Conservation (phyloP, 192 early-diverging fungal species). For the Coemansia sp. region DNA sequence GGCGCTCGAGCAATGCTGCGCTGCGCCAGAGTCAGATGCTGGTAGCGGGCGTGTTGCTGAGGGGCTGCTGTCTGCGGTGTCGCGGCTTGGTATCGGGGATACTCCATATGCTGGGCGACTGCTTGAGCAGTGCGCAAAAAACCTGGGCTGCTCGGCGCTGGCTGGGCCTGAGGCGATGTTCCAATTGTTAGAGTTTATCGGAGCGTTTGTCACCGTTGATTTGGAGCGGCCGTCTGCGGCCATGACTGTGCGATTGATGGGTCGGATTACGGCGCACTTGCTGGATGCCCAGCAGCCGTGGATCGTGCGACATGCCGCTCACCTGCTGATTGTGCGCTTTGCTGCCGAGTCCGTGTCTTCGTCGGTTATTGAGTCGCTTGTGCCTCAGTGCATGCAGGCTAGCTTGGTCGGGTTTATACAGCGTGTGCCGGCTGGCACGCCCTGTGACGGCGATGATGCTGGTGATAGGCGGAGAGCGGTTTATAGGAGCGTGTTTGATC, state of each 20-base stretch:
- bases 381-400: constrained; percentile 10
- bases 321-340: constrained; percentile 15
- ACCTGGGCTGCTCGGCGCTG: constrained; percentile 2
- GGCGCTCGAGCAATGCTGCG: not conserved
- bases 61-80: not conserved
- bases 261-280: constrained; percentile 12
- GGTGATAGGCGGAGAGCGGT: not conserved
- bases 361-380: constrained; percentile 11
- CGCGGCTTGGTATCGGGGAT: not conserved
- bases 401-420: constrained; percentile 21
- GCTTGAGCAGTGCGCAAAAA: constrained; percentile 10
- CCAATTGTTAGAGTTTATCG: constrained; percentile 16
- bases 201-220: constrained; percentile 15
- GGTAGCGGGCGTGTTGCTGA: not conserved
- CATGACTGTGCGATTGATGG: not conserved
- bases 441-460: not conserved
- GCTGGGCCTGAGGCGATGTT: not conserved
- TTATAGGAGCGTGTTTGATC: not conserved
- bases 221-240: not conserved
- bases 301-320: constrained; percentile 24
- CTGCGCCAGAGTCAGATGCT: not conserved
- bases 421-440: constrained; percentile 9
- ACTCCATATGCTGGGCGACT: not conserved
- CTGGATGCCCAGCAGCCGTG: constrained; percentile 4
- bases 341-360: constrained; percentile 15